These are phyloP conservation scores for Dendrobium chrysotoxum DNA, from an alignment of 106 monocot species.

Conservation along the genomic window DNA sequence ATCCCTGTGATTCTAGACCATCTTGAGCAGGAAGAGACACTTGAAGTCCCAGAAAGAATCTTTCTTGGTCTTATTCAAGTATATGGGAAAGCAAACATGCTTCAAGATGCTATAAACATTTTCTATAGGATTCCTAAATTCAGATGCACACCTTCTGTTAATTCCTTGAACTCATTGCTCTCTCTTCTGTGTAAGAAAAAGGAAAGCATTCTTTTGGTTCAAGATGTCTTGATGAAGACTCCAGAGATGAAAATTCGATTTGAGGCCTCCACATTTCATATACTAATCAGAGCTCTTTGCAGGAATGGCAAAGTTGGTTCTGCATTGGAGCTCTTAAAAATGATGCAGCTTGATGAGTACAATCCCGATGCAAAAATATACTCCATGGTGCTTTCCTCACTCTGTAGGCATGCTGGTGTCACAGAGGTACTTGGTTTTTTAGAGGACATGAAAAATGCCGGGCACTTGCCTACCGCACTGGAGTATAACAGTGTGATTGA, in stretches of 20 bases:
- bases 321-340: conserved; percentile 38
- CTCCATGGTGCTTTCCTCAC: conserved; percentile 33
- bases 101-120: conserved; percentile 45
- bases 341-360: conserved; percentile 40
- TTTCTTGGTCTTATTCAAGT: conserved; percentile 33
- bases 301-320: conserved; percentile 28
- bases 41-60: conserved; percentile 36
- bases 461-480: conserved; percentile 21
- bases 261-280: conserved; percentile 38
- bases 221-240: conserved; percentile 43
- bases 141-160: conserved; percentile 35
- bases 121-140: conserved; percentile 65
- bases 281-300: conserved; percentile 56
- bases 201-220: conserved; percentile 36
- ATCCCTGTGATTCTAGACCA: conserved; percentile 33
- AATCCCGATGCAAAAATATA: conserved; percentile 36
- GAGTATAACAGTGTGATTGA: conserved; percentile 49
- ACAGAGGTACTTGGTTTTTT: conserved; percentile 32
- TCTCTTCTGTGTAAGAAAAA: conserved; percentile 35
- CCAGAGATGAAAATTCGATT: conserved; percentile 39
- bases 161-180: conserved; percentile 53
- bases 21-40: conserved; percentile 30
- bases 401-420: conserved; percentile 21
- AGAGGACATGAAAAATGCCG: conserved; percentile 37
- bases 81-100: conserved; percentile 33